Conservation (phyloP, 2,329 filamentous ascomycete species). For the Fusarium neocosmosporiellum region DNA sequence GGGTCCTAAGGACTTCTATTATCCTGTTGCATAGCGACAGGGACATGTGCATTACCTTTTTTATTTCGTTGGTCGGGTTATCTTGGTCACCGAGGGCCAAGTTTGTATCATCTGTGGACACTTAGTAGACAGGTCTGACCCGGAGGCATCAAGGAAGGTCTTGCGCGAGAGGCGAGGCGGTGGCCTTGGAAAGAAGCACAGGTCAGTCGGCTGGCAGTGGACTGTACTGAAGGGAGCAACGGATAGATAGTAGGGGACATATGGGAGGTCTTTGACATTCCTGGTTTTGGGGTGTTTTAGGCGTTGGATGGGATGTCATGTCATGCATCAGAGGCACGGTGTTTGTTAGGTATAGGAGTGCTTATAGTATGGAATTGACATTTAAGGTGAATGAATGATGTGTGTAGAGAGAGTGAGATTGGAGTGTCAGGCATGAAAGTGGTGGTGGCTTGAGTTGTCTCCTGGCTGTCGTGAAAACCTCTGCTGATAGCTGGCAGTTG, state of each 20-base stretch:
- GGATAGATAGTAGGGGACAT: constrained; percentile 28
- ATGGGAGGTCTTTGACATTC: constrained; percentile 25
- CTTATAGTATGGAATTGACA: constrained; percentile 21
- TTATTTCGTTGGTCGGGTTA: constrained; percentile 16
- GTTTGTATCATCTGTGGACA: constrained; percentile 12
- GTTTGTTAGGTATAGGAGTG: constrained; percentile 38
- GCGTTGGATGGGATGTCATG: constrained; percentile 42
- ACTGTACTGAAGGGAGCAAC: constrained; percentile 14
- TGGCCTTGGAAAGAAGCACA: constrained; percentile 11
- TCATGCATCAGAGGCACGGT: constrained; percentile 44
- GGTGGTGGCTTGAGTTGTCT: not conserved
- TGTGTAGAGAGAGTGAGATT: not conserved
- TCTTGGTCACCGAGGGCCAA: constrained; percentile 11
- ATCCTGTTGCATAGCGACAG: constrained; percentile 22
- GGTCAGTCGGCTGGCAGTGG: constrained; percentile 11
- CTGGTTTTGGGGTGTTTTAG: constrained; percentile 41
- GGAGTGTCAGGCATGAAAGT: not conserved
- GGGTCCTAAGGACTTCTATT: constrained; percentile 21
- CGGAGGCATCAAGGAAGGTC: constrained; percentile 9
- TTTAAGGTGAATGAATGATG: not conserved
- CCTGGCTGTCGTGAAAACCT: not conserved
- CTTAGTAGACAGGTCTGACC: constrained; percentile 16
- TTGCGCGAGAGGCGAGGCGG: not conserved
- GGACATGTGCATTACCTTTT: constrained; percentile 20
- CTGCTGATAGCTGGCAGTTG: not conserved